phyloP scores from a whole-genome alignment of 441 rosid genomes.

The Arabidopsis lyrata region DNA sequence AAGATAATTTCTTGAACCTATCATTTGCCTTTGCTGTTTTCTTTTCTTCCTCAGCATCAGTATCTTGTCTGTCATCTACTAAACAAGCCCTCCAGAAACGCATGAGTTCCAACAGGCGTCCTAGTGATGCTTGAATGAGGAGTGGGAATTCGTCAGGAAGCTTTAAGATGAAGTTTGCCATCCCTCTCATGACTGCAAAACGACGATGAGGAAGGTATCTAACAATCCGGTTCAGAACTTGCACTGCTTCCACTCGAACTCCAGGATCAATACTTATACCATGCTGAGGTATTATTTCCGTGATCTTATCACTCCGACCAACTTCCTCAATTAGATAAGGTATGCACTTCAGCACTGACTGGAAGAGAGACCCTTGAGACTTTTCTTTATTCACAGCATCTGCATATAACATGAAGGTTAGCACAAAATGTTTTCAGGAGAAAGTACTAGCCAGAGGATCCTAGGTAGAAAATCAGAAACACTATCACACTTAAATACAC shows the following conservation, averaged over 20 bases:
- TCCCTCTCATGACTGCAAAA: conserved; percentile 98
- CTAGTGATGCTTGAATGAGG: conserved; percentile 96
- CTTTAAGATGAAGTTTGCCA: conserved; percentile 93
- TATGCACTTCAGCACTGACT: conserved; percentile 96
- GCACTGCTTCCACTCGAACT: conserved; percentile 99
- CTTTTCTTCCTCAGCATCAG: conserved; percentile 58
- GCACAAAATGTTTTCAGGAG: conserved; percentile 25
- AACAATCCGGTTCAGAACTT: conserved; percentile 93
- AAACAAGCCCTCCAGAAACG: conserved; percentile 99
- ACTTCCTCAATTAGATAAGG: conserved; percentile 98
- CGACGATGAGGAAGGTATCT: conserved; percentile 95
- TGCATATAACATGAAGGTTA: conserved; percentile 50
- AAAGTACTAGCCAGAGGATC: conserved; percentile 29
- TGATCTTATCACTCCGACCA: conserved; percentile 96
- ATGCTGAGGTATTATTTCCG: conserved; percentile 99
- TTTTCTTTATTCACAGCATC: conserved; percentile 99
- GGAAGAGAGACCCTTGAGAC: conserved; percentile 95
- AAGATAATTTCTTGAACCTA: conserved; percentile 78
- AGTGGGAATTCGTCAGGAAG: conserved; percentile 99
- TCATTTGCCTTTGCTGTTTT: conserved; percentile 57
- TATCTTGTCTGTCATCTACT: conserved; percentile 71
- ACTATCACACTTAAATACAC: conserved; percentile 9
- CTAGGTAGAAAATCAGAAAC: conserved; percentile 33
- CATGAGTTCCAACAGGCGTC: conserved; percentile 97
- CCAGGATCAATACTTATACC: conserved; percentile 99